phyloP scores from a whole-genome alignment of 2,329 filamentous ascomycete species.

The Pleoardoris graminearum region DNA sequence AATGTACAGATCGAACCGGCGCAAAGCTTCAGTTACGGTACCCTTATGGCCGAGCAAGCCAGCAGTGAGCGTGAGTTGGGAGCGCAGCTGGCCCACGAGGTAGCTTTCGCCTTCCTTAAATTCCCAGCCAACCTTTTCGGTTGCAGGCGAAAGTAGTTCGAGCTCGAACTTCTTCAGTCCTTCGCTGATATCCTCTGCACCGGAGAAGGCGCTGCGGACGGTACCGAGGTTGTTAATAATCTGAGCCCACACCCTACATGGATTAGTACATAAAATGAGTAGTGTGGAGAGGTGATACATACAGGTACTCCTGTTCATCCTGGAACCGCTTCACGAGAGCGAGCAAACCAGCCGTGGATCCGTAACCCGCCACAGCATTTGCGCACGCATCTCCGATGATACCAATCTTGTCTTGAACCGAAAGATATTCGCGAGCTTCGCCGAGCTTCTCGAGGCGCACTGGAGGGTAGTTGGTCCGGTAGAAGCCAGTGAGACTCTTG shows the following conservation, averaged over 20 bases:
- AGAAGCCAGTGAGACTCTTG: slow-evolving; percentile 84
- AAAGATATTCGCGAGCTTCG: slow-evolving; percentile 73
- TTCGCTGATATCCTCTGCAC: slow-evolving; percentile 70
- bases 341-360: slow-evolving; percentile 78
- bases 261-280: slow-evolving; percentile 8
- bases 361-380: slow-evolving; percentile 83
- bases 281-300: slow-evolving; percentile 25
- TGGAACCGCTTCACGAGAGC: slow-evolving; percentile 84
- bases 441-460: slow-evolving; percentile 79
- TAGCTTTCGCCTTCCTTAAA: slow-evolving; percentile 78
- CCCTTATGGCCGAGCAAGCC: slow-evolving; percentile 75
- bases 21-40: slow-evolving; percentile 71
- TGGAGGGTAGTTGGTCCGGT: slow-evolving; percentile 92
- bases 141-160: slow-evolving; percentile 73
- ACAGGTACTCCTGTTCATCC: slow-evolving; percentile 78
- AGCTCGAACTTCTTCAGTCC: slow-evolving; percentile 79
- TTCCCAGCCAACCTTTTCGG: slow-evolving; percentile 83
- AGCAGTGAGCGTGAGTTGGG: slow-evolving; percentile 76
- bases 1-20: slow-evolving; percentile 79
- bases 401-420: slow-evolving; percentile 87
- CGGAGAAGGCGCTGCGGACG: slow-evolving; percentile 82
- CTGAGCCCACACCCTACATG: slow-evolving; percentile 76
- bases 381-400: slow-evolving; percentile 88
- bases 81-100: slow-evolving; percentile 78
- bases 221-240: slow-evolving; percentile 75